These are phyloP conservation scores for Coelastrella sp. DNA, from an alignment of 139 green algal genomes.

Conservation along the genomic window DNA sequence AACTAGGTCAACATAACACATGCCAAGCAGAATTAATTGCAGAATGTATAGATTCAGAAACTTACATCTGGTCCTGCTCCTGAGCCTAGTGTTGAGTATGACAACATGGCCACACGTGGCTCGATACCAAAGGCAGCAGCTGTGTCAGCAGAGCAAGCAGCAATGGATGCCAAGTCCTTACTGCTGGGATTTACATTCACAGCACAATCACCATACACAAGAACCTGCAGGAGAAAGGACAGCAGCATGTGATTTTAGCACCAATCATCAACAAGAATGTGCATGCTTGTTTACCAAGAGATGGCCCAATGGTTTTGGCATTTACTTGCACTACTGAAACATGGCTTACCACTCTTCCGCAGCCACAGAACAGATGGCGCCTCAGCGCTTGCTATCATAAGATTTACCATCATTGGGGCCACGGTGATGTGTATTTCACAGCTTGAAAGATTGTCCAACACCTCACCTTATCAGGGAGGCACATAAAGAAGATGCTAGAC, in stretches of 20 bases:
- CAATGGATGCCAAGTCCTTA: conserved; percentile 87
- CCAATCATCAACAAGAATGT: no score
- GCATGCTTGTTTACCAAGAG: no score
- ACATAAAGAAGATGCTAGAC: conserved; percentile 95
- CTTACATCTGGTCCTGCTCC: conserved; percentile 75
- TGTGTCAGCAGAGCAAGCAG: conserved; percentile 80
- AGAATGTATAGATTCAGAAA: neutral
- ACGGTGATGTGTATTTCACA: no score
- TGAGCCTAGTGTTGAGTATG: conserved; percentile 85
- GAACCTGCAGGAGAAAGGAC: conserved; percentile 61
- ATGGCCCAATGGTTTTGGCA: no score
- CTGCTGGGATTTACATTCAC: conserved; percentile 86
- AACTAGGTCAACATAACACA: neutral
- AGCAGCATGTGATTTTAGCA: no score
- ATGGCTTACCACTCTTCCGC: no score
- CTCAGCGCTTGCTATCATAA: neutral
- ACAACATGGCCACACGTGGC: conserved; percentile 91
- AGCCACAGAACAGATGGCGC: no score
- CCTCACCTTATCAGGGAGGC: conserved; percentile 86
- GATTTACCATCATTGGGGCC: neutral
- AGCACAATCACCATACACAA: conserved; percentile 94
- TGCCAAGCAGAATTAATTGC: no score
- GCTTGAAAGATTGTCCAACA: neutral
- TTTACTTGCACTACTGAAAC: no score
- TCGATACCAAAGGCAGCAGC: conserved; percentile 88